A percentile compares a stretch with the other conserved stretches of the same genome.
Conservation (phyloP, 129 eudicot genomes). For the Oenanthe sinensis region DNA sequence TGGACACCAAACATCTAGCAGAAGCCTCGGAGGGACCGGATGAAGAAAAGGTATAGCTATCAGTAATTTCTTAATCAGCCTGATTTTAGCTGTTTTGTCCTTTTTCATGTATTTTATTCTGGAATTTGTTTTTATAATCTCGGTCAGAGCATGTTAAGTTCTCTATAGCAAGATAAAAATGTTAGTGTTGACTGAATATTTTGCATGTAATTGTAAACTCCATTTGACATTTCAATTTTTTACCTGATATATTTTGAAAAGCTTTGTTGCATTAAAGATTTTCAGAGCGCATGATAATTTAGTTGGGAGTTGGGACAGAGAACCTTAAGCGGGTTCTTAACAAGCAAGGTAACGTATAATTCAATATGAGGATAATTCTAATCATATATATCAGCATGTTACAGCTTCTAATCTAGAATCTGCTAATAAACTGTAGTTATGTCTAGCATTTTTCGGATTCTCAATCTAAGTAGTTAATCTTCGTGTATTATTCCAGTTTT, state of each 20-base stretch:
- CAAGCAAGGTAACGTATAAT: not conserved
- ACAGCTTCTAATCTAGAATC: not conserved
- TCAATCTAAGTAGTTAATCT: not conserved
- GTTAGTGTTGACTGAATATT: not conserved
- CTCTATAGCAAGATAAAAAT: not conserved
- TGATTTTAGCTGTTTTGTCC: not conserved
- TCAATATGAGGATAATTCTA: too few species aligned
- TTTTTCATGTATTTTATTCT: not conserved
- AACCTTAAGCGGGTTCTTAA: not conserved
- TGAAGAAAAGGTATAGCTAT: constrained; percentile 59
- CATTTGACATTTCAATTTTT: not conserved
- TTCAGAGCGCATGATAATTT: not conserved
- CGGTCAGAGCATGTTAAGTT: not conserved
- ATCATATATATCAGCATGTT: not conserved
- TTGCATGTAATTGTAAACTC: not conserved
- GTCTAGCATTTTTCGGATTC: not conserved
- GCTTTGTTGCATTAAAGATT: not conserved
- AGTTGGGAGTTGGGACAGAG: not conserved
- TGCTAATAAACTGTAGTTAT: not conserved
- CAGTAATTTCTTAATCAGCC: not conserved
- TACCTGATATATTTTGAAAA: not conserved
- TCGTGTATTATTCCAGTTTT: not conserved
- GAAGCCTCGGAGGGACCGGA: constrained; percentile 93
- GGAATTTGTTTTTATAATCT: not conserved
- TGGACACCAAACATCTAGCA: constrained; percentile 48